Base-by-base conservation (phyloP, 1,284 basidiomycete species). In the Agaricales sp. region DNA sequence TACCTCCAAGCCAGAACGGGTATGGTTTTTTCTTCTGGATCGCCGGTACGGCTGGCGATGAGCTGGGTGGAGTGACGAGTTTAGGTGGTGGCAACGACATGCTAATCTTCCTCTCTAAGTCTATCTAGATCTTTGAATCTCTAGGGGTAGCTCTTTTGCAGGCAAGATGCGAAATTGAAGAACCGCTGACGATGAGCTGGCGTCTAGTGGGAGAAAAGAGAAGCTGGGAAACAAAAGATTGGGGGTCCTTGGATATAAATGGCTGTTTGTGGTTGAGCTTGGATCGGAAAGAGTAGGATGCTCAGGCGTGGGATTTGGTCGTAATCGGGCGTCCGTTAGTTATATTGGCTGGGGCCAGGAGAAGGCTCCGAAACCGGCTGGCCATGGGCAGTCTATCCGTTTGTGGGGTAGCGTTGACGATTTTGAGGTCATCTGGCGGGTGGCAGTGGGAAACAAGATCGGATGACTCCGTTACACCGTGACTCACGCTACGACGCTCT, bases 1-100 rank as follows among this genome's bases (percentile, higher is more conserved):
- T 49, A 82, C 86, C 85, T 65, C 87, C 86, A 11, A 90, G 70
- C 80, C 82, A 90, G 67, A 88, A 87, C 16, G 87, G 87, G 66
- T 90, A 85, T 13, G 83, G 84, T 65, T 80, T 67, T 70, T 83
- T 85, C 39, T 41, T 41, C 16, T 16, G 8, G 8, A 18, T 6
- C 6, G n/a, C 39, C 13, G 19, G 8, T 18, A 8, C 4, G 4
- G 39, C 39, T 8, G 39, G 4, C 39, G 39, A 41, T 20, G 39
- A 18, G 14, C 26, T 14, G 14, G 26, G 14, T 6, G 26, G 26
- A 14, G 26, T 30, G 26, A 30, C 26, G 26, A 30, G 6, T 14
- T 30, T 30, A 14, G 26, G 26, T 6, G 14, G 6, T 6, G 26
- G 26, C 14, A 30, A 30, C 26, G 26, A 30, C 26, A 30, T 30